Evolutionary conservation across 805 yeast species (phyloP), one percentile per base, ranked within the genome.

Genomic region (Lachancea cidri): DNA sequence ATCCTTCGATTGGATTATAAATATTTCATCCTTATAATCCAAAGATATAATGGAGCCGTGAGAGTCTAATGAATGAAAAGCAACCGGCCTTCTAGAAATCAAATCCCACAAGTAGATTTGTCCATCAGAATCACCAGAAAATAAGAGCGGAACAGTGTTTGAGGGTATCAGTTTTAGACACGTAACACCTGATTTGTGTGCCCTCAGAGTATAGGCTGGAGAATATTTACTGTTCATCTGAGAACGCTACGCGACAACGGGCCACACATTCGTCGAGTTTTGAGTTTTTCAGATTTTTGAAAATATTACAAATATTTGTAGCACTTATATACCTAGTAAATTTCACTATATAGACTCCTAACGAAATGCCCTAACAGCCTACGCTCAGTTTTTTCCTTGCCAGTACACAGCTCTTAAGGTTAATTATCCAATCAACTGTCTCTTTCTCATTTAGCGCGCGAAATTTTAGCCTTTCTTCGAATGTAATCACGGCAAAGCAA

Each of bases 91-190:
- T 33, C 63, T 52, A 4, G 55, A 56, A 1, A 57, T 32, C 29
- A 58, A 29, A 41, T 62, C 49, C 65, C 65, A 60, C n/a, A 48
- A 31, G 14, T 47, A 39, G 13, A 60, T 18, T 2, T 17, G 29
- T 3, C 66, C 66, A 1, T 36, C 19, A 5, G 46, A 53, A 47
- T 62, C 66, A 2, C 57, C 57, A 4, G 64, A 57, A 3, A 56
- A 19, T 11, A 61, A 41, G 8, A 35, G 19, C 1, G 59, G 57
- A 5, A 42, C 29, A 9, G 27, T 30, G 9, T 34, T 25, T 17
- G 37, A 31, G 17, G 33, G 17, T 27, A 46, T 29, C 17, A 44
- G 39, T 15, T 36, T 30, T 27, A 52, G 32, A 18, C 41, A 37
- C 7, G 56, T 51, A 5, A 55, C 55, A 13, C 45, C 41, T 17